Conservation (phyloP, 2,329 filamentous ascomycete genomes). For the Volutella citrinella region DNA sequence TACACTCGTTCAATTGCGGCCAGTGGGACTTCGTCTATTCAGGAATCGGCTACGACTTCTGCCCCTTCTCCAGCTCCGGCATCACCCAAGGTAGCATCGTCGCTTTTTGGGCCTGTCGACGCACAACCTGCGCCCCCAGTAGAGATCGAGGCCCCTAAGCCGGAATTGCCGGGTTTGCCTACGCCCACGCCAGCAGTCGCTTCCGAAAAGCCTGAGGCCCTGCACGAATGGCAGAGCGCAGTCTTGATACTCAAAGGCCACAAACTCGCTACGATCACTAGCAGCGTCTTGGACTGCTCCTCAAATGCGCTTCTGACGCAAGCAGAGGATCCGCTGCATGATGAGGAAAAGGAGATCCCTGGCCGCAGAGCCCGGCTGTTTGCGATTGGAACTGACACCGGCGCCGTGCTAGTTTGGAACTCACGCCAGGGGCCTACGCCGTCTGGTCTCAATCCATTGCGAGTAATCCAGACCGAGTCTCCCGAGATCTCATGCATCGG, state of each 20-base stretch:
- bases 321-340: slow-evolving; percentile 70
- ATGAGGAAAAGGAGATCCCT: slow-evolving; percentile 63
- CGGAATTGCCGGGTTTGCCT: slow-evolving; percentile 18
- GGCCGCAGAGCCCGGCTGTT: slow-evolving; percentile 80
- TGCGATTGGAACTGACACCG: slow-evolving; percentile 75
- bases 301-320: slow-evolving; percentile 66
- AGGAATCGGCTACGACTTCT: neutral
- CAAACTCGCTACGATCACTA: slow-evolving; percentile 61
- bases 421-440: slow-evolving; percentile 56
- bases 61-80: slow-evolving; percentile 7
- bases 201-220: slow-evolving; percentile 8
- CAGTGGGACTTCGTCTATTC: slow-evolving; percentile 10
- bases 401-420: slow-evolving; percentile 82
- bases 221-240: slow-evolving; percentile 31
- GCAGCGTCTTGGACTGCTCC: slow-evolving; percentile 71
- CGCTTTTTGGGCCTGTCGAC: slow-evolving; percentile 30
- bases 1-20: slow-evolving; percentile 35
- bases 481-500: slow-evolving; percentile 82
- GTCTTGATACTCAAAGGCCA: slow-evolving; percentile 52
- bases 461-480: slow-evolving; percentile 85
- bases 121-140: neutral
- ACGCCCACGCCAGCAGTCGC: slow-evolving; percentile 22
- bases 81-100: slow-evolving; percentile 15
- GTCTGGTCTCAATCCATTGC: slow-evolving; percentile 63
- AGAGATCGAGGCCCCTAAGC: slow-evolving; percentile 4